Conservation (phyloP, 2,329 filamentous ascomycete species). For the Alternaria sp. region DNA sequence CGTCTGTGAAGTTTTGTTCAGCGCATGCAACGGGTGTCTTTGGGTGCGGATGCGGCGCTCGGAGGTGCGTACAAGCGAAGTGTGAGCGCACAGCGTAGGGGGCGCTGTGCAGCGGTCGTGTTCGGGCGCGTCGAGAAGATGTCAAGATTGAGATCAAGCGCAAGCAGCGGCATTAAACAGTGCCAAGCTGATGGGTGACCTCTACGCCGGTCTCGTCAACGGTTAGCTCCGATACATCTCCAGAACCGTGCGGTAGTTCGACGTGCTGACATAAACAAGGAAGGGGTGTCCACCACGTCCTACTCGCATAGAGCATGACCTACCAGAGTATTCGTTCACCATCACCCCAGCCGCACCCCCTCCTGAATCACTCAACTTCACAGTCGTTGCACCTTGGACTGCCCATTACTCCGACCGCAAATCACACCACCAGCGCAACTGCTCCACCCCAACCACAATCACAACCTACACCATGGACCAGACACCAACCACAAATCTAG, state of each 20-base stretch:
- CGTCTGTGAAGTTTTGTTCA: neutral
- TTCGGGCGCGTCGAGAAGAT: neutral
- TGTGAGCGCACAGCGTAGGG: neutral
- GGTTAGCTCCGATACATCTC: neutral
- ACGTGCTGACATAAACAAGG: neutral
- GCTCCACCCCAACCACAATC: neutral
- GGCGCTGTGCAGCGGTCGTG: neutral
- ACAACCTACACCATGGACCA: neutral
- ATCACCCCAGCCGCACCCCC: accelerated
- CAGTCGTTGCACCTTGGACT: neutral
- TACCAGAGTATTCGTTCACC: neutral
- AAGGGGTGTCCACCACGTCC: neutral
- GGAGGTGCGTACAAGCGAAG: neutral
- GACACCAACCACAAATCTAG: neutral
- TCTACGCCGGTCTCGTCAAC: neutral
- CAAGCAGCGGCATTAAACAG: neutral
- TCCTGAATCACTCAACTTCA: neutral
- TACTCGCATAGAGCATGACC: neutral
- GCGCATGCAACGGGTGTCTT: neutral
- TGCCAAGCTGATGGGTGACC: neutral
- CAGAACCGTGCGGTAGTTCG: neutral
- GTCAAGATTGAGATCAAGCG: neutral
- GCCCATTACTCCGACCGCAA: neutral
- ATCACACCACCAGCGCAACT: neutral
- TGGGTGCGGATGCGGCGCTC: neutral